Conservation (phyloP, 1,284 basidiomycete species). For the Heterobasidion occidentale region DNA sequence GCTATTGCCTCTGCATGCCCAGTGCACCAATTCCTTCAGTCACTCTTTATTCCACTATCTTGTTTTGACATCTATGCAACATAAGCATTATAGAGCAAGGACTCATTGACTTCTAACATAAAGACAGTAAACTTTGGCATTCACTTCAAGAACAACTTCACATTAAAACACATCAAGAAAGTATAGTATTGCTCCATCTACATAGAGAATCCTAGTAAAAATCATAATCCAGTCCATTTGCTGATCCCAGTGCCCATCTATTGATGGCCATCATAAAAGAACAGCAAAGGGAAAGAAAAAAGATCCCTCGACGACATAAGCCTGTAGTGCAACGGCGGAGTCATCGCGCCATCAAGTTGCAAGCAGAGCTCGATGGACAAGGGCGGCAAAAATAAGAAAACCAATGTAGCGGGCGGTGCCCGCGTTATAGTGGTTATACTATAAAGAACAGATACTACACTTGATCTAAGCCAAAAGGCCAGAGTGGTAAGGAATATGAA, state of each 20-base stretch:
- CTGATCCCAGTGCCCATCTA: not conserved
- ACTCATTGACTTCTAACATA: no score
- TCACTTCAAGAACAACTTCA: no score
- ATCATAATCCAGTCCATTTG: not conserved
- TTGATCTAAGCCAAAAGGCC: conserved; percentile 96
- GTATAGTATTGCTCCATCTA: no score
- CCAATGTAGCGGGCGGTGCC: conserved; percentile 2
- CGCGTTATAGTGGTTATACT: conserved; percentile 59
- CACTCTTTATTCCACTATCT: no score
- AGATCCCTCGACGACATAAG: not conserved
- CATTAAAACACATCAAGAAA: no score
- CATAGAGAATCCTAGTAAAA: not conserved
- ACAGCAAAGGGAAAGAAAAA: conserved; percentile 1
- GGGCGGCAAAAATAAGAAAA: conserved; percentile 5
- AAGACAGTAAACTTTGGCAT: no score
- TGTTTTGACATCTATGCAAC: no score
- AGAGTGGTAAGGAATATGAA: conserved; percentile 60
- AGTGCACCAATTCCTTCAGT: no score
- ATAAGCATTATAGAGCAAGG: no score
- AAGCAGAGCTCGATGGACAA: conserved; percentile 3
- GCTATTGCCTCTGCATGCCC: no score
- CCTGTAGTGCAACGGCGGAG: not conserved
- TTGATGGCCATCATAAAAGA: not conserved
- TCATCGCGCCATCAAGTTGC: conserved; percentile 2
- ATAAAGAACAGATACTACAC: conserved; percentile 93